Evolutionary conservation across 139 green algal species (phyloP).

Genomic region (Trebouxia sp.): DNA sequence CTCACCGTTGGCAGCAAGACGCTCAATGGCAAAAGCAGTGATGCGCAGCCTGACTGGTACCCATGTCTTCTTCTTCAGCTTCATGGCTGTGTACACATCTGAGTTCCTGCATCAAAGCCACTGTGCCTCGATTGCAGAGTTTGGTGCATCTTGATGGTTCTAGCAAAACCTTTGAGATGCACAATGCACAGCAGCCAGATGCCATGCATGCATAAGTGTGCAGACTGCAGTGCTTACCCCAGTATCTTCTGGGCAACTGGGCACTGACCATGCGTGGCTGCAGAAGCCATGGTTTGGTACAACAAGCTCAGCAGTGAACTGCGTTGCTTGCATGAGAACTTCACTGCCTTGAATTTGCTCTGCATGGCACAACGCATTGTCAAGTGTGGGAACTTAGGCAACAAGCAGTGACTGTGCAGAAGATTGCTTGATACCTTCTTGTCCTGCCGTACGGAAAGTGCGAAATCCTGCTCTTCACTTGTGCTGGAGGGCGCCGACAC

Average conservation of each 20-base stretch:
- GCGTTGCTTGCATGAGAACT: constrained; percentile 74
- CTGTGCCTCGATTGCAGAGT: not conserved
- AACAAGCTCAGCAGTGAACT: constrained; percentile 75
- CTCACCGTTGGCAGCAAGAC: constrained; percentile 37
- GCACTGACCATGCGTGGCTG: constrained; percentile 41
- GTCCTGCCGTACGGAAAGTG: constrained; percentile 64
- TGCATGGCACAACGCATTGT: constrained; percentile 29
- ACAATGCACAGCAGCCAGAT: not conserved
- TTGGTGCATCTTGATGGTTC: no score
- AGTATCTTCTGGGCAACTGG: constrained; percentile 53
- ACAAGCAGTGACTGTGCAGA: not conserved
- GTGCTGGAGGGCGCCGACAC: constrained; percentile 35
- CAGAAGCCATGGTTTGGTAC: constrained; percentile 62
- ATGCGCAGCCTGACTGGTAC: constrained; percentile 53
- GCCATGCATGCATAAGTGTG: not conserved
- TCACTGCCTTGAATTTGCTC: constrained; percentile 76
- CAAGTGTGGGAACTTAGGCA: not conserved
- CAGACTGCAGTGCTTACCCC: constrained; percentile 39
- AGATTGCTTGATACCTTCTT: constrained; percentile 52
- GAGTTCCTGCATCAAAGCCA: constrained; percentile 33
- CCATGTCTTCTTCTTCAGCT: constrained; percentile 56
- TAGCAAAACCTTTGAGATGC: not conserved
- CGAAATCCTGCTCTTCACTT: constrained; percentile 68
- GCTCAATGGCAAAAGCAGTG: constrained; percentile 57
- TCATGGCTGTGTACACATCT: constrained; percentile 38